Percentiles rank a stretch among this genome's conserved stretches.
Conservation (phyloP, 2,329 filamentous ascomycete genomes). For the Ceratocystis diversiconidia region DNA sequence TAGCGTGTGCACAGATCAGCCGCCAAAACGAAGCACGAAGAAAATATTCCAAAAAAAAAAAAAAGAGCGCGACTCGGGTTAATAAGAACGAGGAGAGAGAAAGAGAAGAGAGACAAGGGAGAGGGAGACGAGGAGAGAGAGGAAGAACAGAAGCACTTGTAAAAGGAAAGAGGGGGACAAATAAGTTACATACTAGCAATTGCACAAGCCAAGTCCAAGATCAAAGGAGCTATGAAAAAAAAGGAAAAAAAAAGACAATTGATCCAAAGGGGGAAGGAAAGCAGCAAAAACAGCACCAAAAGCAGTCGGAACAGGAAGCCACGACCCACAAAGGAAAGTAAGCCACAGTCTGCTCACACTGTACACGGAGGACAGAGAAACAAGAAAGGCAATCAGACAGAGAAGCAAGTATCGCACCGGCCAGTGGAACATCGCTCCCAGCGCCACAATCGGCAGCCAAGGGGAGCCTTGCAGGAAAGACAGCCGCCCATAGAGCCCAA, state of each 20-base stretch:
- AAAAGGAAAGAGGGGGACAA: not conserved
- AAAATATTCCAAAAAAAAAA: not conserved
- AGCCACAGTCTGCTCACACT: too few species aligned
- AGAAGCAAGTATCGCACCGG: too few species aligned
- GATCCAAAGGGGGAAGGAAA: not conserved
- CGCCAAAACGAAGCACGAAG: not conserved
- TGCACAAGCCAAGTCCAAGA: too few species aligned
- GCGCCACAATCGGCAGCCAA: too few species aligned
- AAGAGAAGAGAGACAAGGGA: not conserved
- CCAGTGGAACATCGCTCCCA: too few species aligned
- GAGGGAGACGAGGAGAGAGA: not conserved
- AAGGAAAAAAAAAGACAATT: not conserved
- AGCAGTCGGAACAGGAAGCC: not conserved
- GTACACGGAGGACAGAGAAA: too few species aligned
- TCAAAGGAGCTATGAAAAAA: not conserved
- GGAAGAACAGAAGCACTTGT: not conserved
- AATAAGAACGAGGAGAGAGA: too few species aligned
- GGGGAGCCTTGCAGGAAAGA: too few species aligned
- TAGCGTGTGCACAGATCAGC: not conserved
- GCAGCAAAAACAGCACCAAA: not conserved
- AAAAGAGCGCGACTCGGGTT: too few species aligned
- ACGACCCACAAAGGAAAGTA: not conserved
- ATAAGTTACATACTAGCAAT: not conserved
- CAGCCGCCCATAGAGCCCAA: too few species aligned
- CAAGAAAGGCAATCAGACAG: too few species aligned